Evolutionary conservation across 2,329 filamentous ascomycete species (phyloP).

Genomic region (Cladophialophora carrionii): DNA sequence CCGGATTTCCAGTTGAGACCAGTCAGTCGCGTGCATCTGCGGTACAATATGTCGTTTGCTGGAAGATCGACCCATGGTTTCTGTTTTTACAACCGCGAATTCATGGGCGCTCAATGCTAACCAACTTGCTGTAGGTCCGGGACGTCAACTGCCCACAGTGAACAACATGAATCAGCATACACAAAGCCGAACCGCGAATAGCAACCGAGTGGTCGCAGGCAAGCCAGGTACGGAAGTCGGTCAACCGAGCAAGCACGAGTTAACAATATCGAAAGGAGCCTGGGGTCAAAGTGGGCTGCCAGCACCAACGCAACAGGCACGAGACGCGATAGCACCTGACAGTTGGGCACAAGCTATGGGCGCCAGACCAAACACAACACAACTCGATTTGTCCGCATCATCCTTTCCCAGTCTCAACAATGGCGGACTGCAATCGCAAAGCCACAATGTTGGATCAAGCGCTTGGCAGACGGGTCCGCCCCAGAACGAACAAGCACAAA

Average conservation of each 20-base stretch:
- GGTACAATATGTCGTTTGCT: background rate
- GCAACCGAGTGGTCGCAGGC: slow-evolving; percentile 29
- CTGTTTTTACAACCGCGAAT: background rate
- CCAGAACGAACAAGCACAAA: slow-evolving; percentile 32
- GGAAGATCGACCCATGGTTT: background rate
- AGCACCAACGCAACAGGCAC: slow-evolving; percentile 25
- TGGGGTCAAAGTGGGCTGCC: slow-evolving; percentile 35
- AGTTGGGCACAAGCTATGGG: slow-evolving; percentile 39
- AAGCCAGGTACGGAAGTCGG: slow-evolving; percentile 33
- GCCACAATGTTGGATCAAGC: slow-evolving; percentile 32
- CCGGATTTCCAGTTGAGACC: background rate
- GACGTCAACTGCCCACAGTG: slow-evolving; percentile 32
- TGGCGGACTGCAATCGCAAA: slow-evolving; percentile 33
- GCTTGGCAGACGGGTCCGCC: slow-evolving; percentile 39
- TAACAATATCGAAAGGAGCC: slow-evolving; percentile 22
- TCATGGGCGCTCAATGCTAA: background rate
- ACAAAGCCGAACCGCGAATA: slow-evolving; percentile 33
- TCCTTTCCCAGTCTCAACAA: slow-evolving; percentile 38
- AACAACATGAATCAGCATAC: slow-evolving; percentile 35
- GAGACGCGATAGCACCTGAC: slow-evolving; percentile 33
- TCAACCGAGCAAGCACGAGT: background rate
- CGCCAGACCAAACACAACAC: slow-evolving; percentile 29
- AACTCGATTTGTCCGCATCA: slow-evolving; percentile 38
- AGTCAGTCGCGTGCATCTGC: background rate
- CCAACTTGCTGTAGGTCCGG: slow-evolving; percentile 27